Evolutionary conservation across 805 yeast genomes (phyloP), one percentile per base, ranked within the genome.

Genomic region (Jamesozyma piceae): DNA sequence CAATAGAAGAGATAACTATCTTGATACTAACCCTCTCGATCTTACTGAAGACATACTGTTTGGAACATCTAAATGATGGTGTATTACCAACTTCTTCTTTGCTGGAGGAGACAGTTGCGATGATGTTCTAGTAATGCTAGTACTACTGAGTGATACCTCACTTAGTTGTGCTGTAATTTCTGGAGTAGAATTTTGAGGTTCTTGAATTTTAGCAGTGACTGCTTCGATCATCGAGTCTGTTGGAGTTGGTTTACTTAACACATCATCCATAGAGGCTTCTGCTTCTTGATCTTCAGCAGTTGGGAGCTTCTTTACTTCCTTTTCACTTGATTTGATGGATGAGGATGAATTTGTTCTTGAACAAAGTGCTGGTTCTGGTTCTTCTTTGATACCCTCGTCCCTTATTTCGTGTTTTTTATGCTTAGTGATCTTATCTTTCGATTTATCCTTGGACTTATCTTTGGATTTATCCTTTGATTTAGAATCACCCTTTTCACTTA

Each of bases 51-150:
- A 45, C 2, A 52, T 46, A 32, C 53, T 49, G n/a, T 41, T 42
- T 1, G 52, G 39, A n/a, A 52, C 47, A 27, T 49, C 54, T 38
- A 52, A 37, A 41, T 52, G 56, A 29, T 52, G 49, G 32, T 52
- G 56, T 3, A 47, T 33, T 2, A 40, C 44, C 11, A 32, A 39
- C 34, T 46, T 50, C 34, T 44, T 46, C 37, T 40, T 52, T 14
- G 31, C 26, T 31, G 32, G 18, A 15, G 19, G 17, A 15, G 32
- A 5, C 15, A 14, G 6, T 13, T 21, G 21, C 4, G 35, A 22
- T 8, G 38, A 31, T 31, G n/a, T n/a, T n/a, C 4, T 11, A n/a
- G 10, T 15, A 10, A 5, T 28, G 4, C n/a, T 28, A 3, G 5
- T 33, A 17, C 29, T 29, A 10, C 38, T 35, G 14, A 39, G 10